These are phyloP conservation scores for Nasturtium officinale DNA, from an alignment of 345 rosid species.

Conservation along the genomic window DNA sequence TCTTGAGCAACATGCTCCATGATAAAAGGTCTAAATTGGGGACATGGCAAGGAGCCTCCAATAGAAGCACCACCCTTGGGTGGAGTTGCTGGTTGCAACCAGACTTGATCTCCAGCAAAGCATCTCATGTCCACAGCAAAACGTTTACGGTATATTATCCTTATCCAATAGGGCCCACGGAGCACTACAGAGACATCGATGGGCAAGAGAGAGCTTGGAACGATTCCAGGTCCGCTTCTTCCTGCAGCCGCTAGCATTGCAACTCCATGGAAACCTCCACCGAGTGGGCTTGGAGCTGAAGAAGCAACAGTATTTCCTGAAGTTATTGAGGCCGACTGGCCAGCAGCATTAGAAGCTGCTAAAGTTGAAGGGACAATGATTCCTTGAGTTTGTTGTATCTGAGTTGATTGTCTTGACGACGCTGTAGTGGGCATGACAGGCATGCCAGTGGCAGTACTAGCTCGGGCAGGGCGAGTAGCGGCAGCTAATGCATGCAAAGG, in stretches of 20 bases:
- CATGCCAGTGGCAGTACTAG: constrained; percentile 67
- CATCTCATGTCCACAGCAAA: constrained; percentile 99
- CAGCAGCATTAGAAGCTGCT: constrained; percentile 48
- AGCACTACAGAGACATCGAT: constrained; percentile 98
- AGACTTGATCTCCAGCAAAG: constrained; percentile 99
- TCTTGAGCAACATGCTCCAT: constrained; percentile 99
- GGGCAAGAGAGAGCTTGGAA: constrained; percentile 94
- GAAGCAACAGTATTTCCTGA: constrained; percentile 55
- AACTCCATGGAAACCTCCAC: constrained; percentile 66
- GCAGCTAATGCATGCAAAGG: constrained; percentile 95
- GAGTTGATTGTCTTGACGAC: constrained; percentile 70
- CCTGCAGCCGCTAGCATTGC: constrained; percentile 84
- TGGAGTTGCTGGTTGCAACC: constrained; percentile 99
- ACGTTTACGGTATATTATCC: constrained; percentile 89
- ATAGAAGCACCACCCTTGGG: constrained; percentile 85
- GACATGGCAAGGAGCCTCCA: constrained; percentile 99
- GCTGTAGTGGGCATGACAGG: constrained; percentile 56
- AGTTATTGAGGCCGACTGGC: constrained; percentile 54
- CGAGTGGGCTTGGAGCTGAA: constrained; percentile 57
- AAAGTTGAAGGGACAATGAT: constrained; percentile 47
- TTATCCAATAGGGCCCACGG: constrained; percentile 98
- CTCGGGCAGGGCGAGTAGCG: constrained; percentile 98
- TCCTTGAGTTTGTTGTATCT: constrained; percentile 63
- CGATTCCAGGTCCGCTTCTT: constrained; percentile 96
- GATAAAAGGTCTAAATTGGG: constrained; percentile 98